Conservation (phyloP, 179 eudicot genomes). For the Monotropa hypopitys region DNA sequence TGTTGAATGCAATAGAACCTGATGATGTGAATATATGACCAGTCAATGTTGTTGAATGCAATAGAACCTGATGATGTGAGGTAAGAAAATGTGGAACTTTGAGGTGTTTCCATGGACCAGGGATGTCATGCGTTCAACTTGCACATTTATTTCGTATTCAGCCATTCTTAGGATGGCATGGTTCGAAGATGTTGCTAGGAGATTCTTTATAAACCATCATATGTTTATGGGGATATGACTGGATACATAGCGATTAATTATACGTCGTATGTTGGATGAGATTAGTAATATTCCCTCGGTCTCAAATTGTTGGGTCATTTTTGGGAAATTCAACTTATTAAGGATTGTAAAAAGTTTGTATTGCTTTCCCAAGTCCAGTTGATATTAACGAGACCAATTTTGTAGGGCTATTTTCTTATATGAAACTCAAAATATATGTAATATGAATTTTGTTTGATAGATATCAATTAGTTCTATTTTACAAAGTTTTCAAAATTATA, state of each 20-base stretch:
- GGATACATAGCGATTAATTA: background rate
- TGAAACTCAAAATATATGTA: no score
- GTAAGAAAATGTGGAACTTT: background rate
- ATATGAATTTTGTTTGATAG: no score
- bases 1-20: background rate
- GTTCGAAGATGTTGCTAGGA: background rate
- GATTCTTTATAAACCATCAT: background rate
- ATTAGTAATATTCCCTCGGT: background rate
- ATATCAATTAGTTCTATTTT: no score
- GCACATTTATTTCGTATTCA: background rate
- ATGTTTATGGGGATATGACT: background rate
- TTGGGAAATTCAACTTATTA: background rate
- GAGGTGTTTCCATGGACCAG: background rate
- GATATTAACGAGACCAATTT: no score
- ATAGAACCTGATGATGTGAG: background rate
- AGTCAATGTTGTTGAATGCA: background rate
- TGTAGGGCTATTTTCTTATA: no score
- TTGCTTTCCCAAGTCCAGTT: no score
- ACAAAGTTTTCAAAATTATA: no score
- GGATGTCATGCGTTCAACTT: background rate
- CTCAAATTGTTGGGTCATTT: no score
- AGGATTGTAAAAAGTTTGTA: no score
- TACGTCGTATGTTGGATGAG: background rate
- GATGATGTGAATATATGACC: background rate
- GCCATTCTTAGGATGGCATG: background rate